Evolutionary conservation across 768 basidiomycete genomes (phyloP).

Genomic region (Jaapia argillacea): DNA sequence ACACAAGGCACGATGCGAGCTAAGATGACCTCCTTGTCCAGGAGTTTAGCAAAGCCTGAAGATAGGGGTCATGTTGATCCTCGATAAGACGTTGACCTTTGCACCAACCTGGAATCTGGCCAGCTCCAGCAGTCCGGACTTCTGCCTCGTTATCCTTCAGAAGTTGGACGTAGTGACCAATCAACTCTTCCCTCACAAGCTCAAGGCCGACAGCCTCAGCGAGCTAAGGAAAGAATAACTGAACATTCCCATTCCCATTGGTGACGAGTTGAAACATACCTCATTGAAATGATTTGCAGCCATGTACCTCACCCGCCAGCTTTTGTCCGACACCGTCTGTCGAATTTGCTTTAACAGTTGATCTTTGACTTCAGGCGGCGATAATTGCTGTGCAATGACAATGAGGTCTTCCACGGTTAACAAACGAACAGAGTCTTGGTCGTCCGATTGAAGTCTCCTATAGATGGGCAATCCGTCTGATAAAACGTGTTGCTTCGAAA

Average conservation of each 20-base stretch:
- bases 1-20: slow-evolving; percentile 92
- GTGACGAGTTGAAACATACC: slow-evolving; percentile 37
- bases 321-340: slow-evolving; percentile 86
- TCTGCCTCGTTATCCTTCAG: slow-evolving; percentile 99
- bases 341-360: slow-evolving; percentile 83
- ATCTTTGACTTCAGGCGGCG: slow-evolving; percentile 84
- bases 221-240: slow-evolving; percentile 37
- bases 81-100: slow-evolving; percentile 3
- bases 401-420: slow-evolving; percentile 95
- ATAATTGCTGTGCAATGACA: slow-evolving; percentile 77
- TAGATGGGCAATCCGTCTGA: slow-evolving; percentile 88
- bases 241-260: background rate
- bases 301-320: slow-evolving; percentile 99
- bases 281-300: slow-evolving; percentile 96
- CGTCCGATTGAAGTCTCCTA: slow-evolving; percentile 87
- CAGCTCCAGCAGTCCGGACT: slow-evolving; percentile 91
- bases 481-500: slow-evolving; percentile 72
- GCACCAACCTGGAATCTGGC: slow-evolving; percentile 85
- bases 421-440: slow-evolving; percentile 95
- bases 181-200: slow-evolving; percentile 88
- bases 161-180: slow-evolving; percentile 85
- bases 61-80: slow-evolving; percentile 5
- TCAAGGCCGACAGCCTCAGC: slow-evolving; percentile 86
- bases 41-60: slow-evolving; percentile 85
- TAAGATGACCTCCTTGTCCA: slow-evolving; percentile 91